Evolutionary conservation across 139 green algal species (phyloP), one percentile per base, ranked within the genome.

Genomic region (Picochlorum sp.): DNA sequence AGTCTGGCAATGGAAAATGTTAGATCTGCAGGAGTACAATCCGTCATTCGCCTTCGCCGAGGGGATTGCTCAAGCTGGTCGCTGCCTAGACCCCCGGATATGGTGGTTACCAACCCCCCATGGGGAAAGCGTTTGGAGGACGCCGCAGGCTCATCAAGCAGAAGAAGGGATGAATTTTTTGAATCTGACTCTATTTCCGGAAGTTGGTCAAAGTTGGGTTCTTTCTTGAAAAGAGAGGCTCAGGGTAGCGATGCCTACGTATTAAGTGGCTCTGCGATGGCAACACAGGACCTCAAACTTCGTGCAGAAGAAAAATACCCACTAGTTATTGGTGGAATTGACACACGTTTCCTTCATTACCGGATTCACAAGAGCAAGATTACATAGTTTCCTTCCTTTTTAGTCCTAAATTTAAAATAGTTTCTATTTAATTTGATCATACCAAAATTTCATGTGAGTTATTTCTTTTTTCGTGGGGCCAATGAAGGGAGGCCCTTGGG

Each of bases 81-180:
- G 14, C 82, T 73, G 9, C 33, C 64, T 1, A 9, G 18, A 10
- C 16, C 24, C 8, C 85, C 86, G 1, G 36, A 28, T 10, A 47
- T 93, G 35, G 86, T 94, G 12, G 76, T 95, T 0, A 70, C 56
- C 32, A 97, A 97, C 75, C 89, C 89, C 2, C 89, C 89, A 4
- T 97, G 89, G 89, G 89, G 89, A 24, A 35, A 59, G 25, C 72
- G 85, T 4, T 59, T 94, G 55, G 22, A 61, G 33, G n/a, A 33
- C n/a, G 29, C 25, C 50, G 57, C 2, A 12, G 37, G 35, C 10
- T 9, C 35, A 28, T 33, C 51, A 39, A 16, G 13, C 18, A 31
- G 24, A 2, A 22, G 37, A 26, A 33, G 5, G 29, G 16, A 28
- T 28, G 22, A 12, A 2, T 7, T 28, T 36, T 30, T 5, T 29